A percentile compares a stretch with the other conserved stretches of the same genome.
Evolutionary conservation across 2,329 filamentous ascomycete species (phyloP).

Genomic region (Trichoderma polysporum): DNA sequence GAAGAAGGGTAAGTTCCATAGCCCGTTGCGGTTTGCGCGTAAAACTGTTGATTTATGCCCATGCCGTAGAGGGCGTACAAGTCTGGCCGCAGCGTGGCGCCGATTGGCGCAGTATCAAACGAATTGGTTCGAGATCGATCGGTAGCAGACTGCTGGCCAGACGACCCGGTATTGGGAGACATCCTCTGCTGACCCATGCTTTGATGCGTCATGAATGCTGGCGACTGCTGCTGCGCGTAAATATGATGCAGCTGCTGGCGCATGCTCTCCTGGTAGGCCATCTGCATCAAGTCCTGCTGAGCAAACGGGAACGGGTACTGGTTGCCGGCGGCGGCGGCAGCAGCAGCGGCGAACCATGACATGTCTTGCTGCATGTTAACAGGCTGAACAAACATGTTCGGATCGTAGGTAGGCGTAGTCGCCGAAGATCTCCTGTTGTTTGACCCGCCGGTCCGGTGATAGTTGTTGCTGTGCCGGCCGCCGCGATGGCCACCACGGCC

Average conservation of each 20-base stretch:
- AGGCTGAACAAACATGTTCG: conserved; percentile 46
- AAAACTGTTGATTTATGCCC: conserved; percentile 45
- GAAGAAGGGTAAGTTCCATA: conserved; percentile 58
- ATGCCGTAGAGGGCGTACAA: conserved; percentile 52
- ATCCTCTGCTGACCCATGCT: conserved; percentile 36
- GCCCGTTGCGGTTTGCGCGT: conserved; percentile 43
- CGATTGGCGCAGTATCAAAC: conserved; percentile 60
- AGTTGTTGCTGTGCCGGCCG: conserved; percentile 46
- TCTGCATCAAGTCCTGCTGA: conserved; percentile 43
- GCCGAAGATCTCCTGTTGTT: conserved; percentile 55
- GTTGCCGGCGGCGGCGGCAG: conserved; percentile 34
- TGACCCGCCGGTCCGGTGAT: conserved; percentile 38
- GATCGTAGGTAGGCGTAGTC: conserved; percentile 51
- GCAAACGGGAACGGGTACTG: conserved; percentile 44
- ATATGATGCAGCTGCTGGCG: conserved; percentile 37
- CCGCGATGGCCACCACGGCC: conserved; percentile 51
- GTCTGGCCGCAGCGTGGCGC: conserved; percentile 58
- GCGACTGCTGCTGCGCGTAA: conserved; percentile 36
- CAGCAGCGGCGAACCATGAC: conserved; percentile 46
- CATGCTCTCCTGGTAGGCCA: conserved; percentile 41
- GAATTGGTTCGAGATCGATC: conserved; percentile 62
- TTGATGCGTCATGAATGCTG: conserved; percentile 39
- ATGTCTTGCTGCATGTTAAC: conserved; percentile 49
- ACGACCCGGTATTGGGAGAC: conserved; percentile 27
- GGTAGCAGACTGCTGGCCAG: conserved; percentile 32